Percentiles rank a stretch among this genome's conserved stretches.
Evolutionary conservation across 1,284 basidiomycete genomes (phyloP).

Genomic region (Gymnopus androsaceus): DNA sequence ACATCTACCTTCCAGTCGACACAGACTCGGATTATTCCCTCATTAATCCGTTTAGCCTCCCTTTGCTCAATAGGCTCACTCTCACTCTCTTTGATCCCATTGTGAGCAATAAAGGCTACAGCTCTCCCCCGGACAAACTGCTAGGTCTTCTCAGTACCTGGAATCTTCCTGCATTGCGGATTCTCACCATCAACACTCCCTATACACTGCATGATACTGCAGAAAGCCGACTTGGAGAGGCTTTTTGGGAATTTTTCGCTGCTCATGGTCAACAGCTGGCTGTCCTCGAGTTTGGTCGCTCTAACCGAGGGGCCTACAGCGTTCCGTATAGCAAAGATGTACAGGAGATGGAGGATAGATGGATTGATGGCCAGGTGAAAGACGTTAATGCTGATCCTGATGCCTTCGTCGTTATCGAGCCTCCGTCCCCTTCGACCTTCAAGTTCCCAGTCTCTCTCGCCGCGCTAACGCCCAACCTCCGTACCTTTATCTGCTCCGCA

Average conservation of each 20-base stretch:
- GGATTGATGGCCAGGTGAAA: conserved; percentile 4
- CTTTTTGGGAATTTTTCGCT: conserved; percentile 2
- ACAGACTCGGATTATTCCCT: conserved; percentile 28
- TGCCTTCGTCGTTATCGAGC: not conserved
- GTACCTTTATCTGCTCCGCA: conserved; percentile 5
- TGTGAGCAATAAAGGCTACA: not conserved
- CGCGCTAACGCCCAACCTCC: not conserved
- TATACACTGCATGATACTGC: conserved; percentile 1
- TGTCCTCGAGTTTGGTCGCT: conserved; percentile 2
- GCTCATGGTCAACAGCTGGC: not conserved
- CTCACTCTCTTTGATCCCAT: conserved; percentile 53
- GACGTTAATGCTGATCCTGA: not conserved
- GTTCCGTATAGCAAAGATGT: not conserved
- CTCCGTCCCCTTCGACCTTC: not conserved
- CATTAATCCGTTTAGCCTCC: conserved; percentile 38
- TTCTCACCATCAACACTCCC: conserved; percentile 3
- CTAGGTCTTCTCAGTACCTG: conserved; percentile 61
- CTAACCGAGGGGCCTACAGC: not conserved
- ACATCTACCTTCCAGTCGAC: conserved; percentile 26
- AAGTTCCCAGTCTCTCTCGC: not conserved
- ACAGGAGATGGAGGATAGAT: conserved; percentile 4
- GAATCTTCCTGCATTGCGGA: conserved; percentile 21
- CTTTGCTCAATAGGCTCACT: conserved; percentile 64
- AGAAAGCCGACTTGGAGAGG: conserved; percentile 2
- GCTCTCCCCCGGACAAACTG: conserved; percentile 46